Percentiles rank a stretch among this genome's conserved stretches.
phyloP scores from a whole-genome alignment of 1,284 basidiomycete species.

The Lentinula novae-zelandiae region DNA sequence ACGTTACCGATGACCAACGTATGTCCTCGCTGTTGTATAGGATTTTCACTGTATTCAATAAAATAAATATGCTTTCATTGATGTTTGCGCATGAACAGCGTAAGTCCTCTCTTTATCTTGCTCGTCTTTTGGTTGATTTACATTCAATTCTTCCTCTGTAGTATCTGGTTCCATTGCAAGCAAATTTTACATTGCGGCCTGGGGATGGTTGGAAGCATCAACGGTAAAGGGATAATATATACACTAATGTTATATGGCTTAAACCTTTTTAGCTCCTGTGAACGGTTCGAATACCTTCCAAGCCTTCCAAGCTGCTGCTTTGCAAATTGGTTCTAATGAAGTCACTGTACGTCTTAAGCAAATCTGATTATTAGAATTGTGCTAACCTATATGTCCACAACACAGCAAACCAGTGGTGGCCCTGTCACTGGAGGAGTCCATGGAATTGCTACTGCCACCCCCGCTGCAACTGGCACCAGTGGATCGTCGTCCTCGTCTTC shows the following conservation, averaged over 20 bases:
- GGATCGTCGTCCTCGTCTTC: neutral
- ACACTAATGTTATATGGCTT: neutral
- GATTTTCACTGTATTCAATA: neutral
- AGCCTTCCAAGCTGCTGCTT: slow-evolving; percentile 44
- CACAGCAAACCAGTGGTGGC: slow-evolving; percentile 36
- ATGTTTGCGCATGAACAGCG: neutral
- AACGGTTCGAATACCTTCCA: slow-evolving; percentile 52
- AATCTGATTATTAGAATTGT: neutral
- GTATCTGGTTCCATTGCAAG: slow-evolving; percentile 71
- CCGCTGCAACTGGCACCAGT: slow-evolving; percentile 10
- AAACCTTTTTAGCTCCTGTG: slow-evolving; percentile 33
- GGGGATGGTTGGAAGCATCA: slow-evolving; percentile 66
- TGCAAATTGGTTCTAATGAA: slow-evolving; percentile 36
- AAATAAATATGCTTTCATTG: neutral
- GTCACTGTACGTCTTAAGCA: slow-evolving; percentile 27
- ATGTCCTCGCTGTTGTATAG: slow-evolving; percentile 17
- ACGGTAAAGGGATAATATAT: slow-evolving; percentile 23
- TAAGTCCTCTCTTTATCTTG: slow-evolving; percentile 7
- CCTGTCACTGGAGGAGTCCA: slow-evolving; percentile 37
- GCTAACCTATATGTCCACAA: slow-evolving; percentile 21
- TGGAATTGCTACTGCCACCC: slow-evolving; percentile 18
- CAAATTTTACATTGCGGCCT: slow-evolving; percentile 47
- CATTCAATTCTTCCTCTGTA: slow-evolving; percentile 17
- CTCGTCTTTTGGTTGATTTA: too few species aligned
- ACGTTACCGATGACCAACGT: slow-evolving; percentile 49